These are phyloP conservation scores for Eucalyptus dawsonii DNA, from an alignment of 345 rosid genomes.

Conservation along the genomic window DNA sequence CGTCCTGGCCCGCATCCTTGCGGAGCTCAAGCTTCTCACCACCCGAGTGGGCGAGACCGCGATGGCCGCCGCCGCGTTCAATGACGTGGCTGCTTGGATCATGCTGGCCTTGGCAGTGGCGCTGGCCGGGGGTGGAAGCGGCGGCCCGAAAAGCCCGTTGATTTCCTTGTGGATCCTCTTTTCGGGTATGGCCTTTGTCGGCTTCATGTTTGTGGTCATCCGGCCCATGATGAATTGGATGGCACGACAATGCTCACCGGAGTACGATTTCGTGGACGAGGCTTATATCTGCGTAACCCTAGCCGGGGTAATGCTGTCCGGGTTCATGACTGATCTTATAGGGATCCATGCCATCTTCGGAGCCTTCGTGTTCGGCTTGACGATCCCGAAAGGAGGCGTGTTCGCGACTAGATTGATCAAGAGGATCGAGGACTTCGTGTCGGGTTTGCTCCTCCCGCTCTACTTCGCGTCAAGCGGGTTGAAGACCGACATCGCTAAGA, in stretches of 20 bases:
- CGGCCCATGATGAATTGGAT: constrained; percentile 75
- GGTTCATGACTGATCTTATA: constrained; percentile 54
- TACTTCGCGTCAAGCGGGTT: constrained; percentile 85
- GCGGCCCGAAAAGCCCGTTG: constrained; percentile 42
- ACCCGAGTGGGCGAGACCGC: constrained; percentile 66
- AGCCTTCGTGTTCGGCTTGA: constrained; percentile 69
- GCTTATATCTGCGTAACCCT: constrained; percentile 63
- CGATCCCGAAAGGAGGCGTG: constrained; percentile 71
- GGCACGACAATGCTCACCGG: constrained; percentile 38
- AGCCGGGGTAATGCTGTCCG: constrained; percentile 69
- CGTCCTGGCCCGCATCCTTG: constrained; percentile 80
- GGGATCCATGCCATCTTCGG: constrained; percentile 88
- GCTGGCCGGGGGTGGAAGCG: constrained; percentile 41
- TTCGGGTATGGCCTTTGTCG: constrained; percentile 51
- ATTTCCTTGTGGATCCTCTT: constrained; percentile 66
- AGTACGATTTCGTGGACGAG: constrained; percentile 42
- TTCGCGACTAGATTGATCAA: constrained; percentile 63
- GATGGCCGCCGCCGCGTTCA: constrained; percentile 91
- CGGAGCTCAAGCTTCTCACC: constrained; percentile 74
- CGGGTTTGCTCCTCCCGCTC: constrained; percentile 71
- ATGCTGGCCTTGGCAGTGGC: constrained; percentile 72
- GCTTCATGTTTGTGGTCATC: constrained; percentile 42
- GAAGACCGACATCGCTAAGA: constrained; percentile 59
- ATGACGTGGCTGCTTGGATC: constrained; percentile 87
- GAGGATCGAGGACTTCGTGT: constrained; percentile 78